Base-by-base conservation (phyloP, 805 yeast genomes). In the Saccharomycopsis selenospora region DNA sequence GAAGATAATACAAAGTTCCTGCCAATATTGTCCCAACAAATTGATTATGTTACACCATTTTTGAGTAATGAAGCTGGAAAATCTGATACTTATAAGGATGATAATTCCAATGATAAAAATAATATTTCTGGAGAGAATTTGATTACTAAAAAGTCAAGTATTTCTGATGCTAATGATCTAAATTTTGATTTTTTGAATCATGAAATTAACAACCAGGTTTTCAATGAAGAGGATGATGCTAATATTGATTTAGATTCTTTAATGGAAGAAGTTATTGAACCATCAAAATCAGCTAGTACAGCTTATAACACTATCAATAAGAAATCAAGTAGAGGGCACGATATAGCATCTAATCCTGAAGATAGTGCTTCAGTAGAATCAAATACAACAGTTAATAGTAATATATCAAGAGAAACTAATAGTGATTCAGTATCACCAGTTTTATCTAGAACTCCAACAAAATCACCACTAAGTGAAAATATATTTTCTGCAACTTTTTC, bases 161-260 rank as follows among this genome's bases (percentile, higher is more conserved):
- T 20, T 6, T 6, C n/a, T 8, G n/a, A 17, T 20, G 45, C n/a
- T 5, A 40, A 23, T 11, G 46, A 28, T 33, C 22, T 30, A 14
- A 24, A 43, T 23, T 43, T 43, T 24, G 46, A 43, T 14, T 4
- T 13, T n/a, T 23, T 43, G 20, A 43, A 24, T 6, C 4, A 22
- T 29, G 46, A 43, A 30, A 43, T 43, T 33, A 13, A 20, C 3
- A 43, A 43, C 10, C 40, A 43, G 27, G 46, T 43, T 17, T 33
- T 43, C 23, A n/a, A 30, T 23, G 40, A 33, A 13, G 29, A 43
- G 4, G 28, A 41, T 8, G 17, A 33, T 14, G 38, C n/a, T n/a
- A n/a, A n/a, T n/a, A 27, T 27, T 33, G 38, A 33, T 14, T 7
- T 33, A 10, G 38, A 33, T 33, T 20, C n/a, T 17, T 20, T 33